Base-by-base conservation (phyloP, 257 asterid genomes). In the Salvia miltiorrhiza region DNA sequence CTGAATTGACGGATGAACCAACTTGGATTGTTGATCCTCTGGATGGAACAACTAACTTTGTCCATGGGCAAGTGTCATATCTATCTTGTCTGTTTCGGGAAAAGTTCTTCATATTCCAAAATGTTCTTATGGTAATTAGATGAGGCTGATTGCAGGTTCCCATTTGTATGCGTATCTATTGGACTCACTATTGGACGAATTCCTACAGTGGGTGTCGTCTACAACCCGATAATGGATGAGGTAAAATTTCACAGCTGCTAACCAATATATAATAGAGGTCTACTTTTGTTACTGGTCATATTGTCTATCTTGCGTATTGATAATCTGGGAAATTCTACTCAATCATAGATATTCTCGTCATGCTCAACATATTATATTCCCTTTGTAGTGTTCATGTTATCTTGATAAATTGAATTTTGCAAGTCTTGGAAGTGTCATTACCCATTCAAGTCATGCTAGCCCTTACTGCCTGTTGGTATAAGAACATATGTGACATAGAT, bases 1-100 rank as follows among this genome's bases (percentile, higher is more conserved):
- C 86, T 58, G 90, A 78, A 78, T 83, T 94, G 81, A 94, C 97
- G 11, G 93, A 89, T 63, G 95, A 87, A 56, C 97, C 99, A 35
- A 93, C 97, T 67, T 93, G 99, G 99, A 83, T 93, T 54, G 99
- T 90, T 74, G 99, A 93, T 81, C 99, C 99, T 44, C 77, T 91
- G 20, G 99, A 94, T 73, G 99, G 99, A 78, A 94, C 99, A 4
- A 91, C 96, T 74, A 94, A 94, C 63, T 94, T 94, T 80, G 99
- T 90, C 44, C 99, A 94, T 28, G 97, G 97, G 99, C 85, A 82
- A 66, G 84, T 58, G 30, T 72, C 26, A 17, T 71, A 5, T 39
- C n/a, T 62, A 21, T 37, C 70, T 70, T 61, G 47, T 73, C 30
- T 70, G 33, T 44, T 35, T 16, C 9, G 26, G 26, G 16, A 50